Evolutionary conservation across 148 eudicot genomes (phyloP).

Genomic region (Vaccinium vitisidaea): DNA sequence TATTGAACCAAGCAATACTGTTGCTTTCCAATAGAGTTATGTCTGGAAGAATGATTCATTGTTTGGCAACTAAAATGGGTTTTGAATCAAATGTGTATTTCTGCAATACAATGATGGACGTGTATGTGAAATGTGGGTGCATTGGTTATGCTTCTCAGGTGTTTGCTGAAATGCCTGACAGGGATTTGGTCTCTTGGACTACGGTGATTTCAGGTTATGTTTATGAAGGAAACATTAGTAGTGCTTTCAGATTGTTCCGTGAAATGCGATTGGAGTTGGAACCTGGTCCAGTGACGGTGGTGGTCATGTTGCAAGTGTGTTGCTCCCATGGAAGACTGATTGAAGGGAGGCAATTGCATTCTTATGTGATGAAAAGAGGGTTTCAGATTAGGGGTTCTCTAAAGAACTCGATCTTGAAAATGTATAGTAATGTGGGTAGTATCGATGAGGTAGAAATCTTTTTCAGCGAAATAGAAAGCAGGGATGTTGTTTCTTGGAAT

Average conservation of each 20-base stretch:
- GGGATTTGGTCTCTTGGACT: conserved; percentile 72
- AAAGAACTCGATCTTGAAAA: conserved; percentile 44
- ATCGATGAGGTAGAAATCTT: conserved; percentile 33
- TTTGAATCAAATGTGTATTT: conserved; percentile 30
- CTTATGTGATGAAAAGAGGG: conserved; percentile 42
- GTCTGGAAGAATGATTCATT: conserved; percentile 23
- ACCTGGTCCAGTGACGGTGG: conserved; percentile 50
- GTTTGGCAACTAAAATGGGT: conserved; percentile 30
- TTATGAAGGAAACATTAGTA: conserved; percentile 25
- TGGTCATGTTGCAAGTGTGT: conserved; percentile 51
- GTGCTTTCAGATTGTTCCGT: conserved; percentile 33
- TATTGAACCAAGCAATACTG: conserved; percentile 22
- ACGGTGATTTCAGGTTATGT: conserved; percentile 48
- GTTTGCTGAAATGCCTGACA: conserved; percentile 61
- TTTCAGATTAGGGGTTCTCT: conserved; percentile 32
- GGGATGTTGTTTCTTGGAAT: conserved; percentile 62
- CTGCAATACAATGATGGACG: conserved; percentile 35
- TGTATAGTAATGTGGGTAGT: conserved; percentile 31
- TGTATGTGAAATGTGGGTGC: conserved; percentile 36
- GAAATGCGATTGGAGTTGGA: conserved; percentile 36
- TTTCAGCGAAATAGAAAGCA: conserved; percentile 29
- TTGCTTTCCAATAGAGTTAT: conserved; percentile 13
- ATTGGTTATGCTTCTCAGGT: conserved; percentile 31
- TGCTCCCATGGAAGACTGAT: conserved; percentile 23
- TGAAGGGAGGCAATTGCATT: conserved; percentile 46